phyloP scores from a whole-genome alignment of 2,329 filamentous ascomycete genomes.

The Diaporthe eres region DNA sequence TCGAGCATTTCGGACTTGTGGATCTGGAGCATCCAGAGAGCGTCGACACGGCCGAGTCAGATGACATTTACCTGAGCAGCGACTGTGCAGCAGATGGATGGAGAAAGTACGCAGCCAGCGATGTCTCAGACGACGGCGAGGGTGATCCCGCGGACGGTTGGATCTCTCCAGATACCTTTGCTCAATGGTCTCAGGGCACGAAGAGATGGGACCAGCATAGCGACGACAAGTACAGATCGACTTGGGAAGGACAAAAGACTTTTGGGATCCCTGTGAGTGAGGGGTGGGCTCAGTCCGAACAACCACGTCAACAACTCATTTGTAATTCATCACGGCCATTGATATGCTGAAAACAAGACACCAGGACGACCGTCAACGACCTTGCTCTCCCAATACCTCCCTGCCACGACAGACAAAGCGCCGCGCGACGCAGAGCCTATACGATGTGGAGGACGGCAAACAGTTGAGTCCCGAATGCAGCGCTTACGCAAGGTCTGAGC shows the following conservation, averaged over 20 bases:
- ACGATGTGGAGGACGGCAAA: conserved; percentile 46
- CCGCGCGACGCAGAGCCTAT: conserved; percentile 44
- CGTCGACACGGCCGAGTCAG: conserved; percentile 33
- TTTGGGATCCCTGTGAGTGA: conserved; percentile 35
- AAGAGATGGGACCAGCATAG: conserved; percentile 48
- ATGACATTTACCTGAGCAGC: conserved; percentile 6
- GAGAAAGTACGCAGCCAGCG: conserved; percentile 43
- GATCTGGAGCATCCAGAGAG: conserved; percentile 12
- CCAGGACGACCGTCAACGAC: conserved; percentile 37
- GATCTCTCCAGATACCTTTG: conserved; percentile 60
- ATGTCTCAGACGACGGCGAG: conserved; percentile 57
- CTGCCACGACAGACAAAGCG: conserved; percentile 29
- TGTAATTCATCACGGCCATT: background rate
- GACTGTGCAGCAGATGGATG: conserved; percentile 20
- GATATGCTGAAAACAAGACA: conserved; percentile 12
- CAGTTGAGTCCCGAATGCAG: conserved; percentile 36
- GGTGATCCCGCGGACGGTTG: conserved; percentile 53
- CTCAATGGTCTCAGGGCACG: conserved; percentile 54
- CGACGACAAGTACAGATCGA: conserved; percentile 36
- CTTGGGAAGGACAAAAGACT: conserved; percentile 17
- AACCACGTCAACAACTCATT: background rate
- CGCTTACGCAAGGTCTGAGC: conserved; percentile 34
- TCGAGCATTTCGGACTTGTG: conserved; percentile 34
- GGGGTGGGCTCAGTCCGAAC: background rate
- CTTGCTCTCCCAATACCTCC: conserved; percentile 36